Evolutionary conservation across 164 flowering plant species (phyloP).

Genomic region (Brasenia schreberi): DNA sequence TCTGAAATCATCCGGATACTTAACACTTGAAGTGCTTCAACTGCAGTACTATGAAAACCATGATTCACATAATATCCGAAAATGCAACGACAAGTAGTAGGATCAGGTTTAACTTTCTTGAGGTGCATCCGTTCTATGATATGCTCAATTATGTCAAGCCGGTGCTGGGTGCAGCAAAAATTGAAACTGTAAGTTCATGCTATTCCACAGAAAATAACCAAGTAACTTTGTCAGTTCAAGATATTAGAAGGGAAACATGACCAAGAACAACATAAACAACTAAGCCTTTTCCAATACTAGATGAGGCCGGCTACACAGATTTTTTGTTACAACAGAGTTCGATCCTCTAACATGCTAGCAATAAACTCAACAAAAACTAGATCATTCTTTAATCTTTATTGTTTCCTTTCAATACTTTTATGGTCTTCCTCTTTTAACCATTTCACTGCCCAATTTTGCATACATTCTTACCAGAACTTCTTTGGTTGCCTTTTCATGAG

Average conservation of each 20-base stretch:
- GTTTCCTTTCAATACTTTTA: too few relatives aligned
- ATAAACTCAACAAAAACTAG: too few relatives aligned
- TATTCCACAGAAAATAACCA: background rate
- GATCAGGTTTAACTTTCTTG: conserved; percentile 57
- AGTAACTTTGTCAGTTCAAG: conserved; percentile 3
- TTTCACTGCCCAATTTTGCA: too few relatives aligned
- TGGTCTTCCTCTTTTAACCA: too few relatives aligned
- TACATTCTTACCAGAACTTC: too few relatives aligned
- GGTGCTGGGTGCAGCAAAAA: conserved; percentile 27
- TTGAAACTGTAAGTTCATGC: background rate
- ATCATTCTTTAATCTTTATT: too few relatives aligned
- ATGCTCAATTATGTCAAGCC: conserved; percentile 61
- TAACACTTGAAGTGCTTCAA: conserved; percentile 83
- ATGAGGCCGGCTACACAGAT: too few relatives aligned
- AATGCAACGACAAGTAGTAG: conserved; percentile 55
- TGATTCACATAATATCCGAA: conserved; percentile 43
- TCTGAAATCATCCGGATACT: conserved; percentile 65
- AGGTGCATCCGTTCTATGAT: conserved; percentile 56
- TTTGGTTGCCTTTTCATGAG: too few relatives aligned
- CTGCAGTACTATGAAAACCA: conserved; percentile 38
- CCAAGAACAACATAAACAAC: too few relatives aligned
- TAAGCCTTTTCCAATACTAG: too few relatives aligned
- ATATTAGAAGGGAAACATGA: background rate
- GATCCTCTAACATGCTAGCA: too few relatives aligned
- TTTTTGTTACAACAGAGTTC: too few relatives aligned